Conservation (phyloP, 2,329 filamentous ascomycete genomes). For the Emydomyces testavorans region DNA sequence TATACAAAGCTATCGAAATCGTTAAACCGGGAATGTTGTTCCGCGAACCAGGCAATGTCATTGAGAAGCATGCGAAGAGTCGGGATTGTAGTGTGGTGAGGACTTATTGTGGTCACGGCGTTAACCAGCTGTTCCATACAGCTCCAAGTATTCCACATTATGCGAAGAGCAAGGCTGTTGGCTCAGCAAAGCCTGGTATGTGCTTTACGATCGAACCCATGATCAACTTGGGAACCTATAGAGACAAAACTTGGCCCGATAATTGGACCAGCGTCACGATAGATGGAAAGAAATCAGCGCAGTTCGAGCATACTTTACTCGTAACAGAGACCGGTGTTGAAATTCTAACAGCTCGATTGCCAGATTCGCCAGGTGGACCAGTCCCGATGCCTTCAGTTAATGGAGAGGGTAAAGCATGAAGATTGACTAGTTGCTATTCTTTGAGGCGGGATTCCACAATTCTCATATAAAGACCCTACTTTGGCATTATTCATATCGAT, state of each 20-base stretch:
- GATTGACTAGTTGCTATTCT: background rate
- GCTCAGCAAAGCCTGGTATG: conserved; percentile 89
- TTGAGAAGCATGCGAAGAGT: conserved; percentile 87
- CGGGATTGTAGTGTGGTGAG: conserved; percentile 81
- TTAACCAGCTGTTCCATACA: conserved; percentile 87
- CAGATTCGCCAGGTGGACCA: conserved; percentile 64
- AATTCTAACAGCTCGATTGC: conserved; percentile 61
- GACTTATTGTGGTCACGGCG: conserved; percentile 91
- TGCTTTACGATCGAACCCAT: conserved; percentile 99
- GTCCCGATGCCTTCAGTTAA: conserved; percentile 44
- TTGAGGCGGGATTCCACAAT: too few relatives aligned
- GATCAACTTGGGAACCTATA: conserved; percentile 84
- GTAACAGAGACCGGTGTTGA: conserved; percentile 76
- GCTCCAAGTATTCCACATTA: conserved; percentile 94
- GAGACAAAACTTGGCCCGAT: conserved; percentile 93
- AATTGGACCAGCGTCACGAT: conserved; percentile 95
- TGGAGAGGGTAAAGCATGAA: conserved; percentile 13
- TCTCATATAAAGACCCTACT: too few relatives aligned
- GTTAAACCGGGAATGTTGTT: conserved; percentile 91
- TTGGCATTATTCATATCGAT: too few relatives aligned
- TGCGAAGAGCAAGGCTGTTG: conserved; percentile 94
- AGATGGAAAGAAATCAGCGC: conserved; percentile 80
- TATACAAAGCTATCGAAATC: conserved; percentile 80
- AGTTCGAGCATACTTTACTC: conserved; percentile 83
- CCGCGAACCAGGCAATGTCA: conserved; percentile 84